A percentile compares a stretch with the other conserved stretches of the same genome.
phyloP scores from a whole-genome alignment of 805 yeast genomes.

The Nakazawaea siamensis region DNA sequence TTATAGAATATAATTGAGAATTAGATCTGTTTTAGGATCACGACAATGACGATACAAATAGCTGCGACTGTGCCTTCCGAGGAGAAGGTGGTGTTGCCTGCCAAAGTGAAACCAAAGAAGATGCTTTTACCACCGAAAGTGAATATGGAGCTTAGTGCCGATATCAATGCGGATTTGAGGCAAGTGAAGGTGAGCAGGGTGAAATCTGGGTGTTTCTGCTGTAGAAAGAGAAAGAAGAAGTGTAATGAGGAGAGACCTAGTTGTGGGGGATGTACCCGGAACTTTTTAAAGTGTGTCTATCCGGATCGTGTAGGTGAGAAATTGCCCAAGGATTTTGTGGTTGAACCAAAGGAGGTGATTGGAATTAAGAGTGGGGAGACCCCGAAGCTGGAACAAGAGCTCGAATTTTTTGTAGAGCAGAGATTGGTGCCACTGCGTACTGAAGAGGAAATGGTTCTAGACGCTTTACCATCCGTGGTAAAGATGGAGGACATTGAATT shows the following conservation, averaged over 20 bases:
- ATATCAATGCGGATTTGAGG: no score
- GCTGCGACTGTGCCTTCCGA: no score
- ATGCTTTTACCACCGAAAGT: neutral
- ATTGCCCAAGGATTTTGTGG: slow-evolving; percentile 7
- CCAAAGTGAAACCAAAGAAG: no score
- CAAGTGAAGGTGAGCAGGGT: slow-evolving; percentile 7
- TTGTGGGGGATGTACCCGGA: slow-evolving; percentile 27
- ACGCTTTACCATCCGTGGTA: neutral
- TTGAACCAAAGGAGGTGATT: slow-evolving; percentile 3
- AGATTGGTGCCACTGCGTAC: neutral
- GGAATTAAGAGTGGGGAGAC: neutral
- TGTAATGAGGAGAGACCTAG: slow-evolving; percentile 26
- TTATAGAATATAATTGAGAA: no score
- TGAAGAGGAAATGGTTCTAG: no score
- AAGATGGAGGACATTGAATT: neutral
- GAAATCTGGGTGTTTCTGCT: slow-evolving; percentile 30
- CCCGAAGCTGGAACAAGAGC: neutral
- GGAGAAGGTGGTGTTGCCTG: no score
- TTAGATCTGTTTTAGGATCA: no score
- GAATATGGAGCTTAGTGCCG: no score
- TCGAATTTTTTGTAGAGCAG: neutral
- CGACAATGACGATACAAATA: no score
- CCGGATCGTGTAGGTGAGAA: slow-evolving; percentile 15
- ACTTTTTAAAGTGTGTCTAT: slow-evolving; percentile 25
- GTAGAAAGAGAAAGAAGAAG: slow-evolving; percentile 29